Conservation (phyloP, 192 early-diverging fungal species). For the Rhizophlyctis rosea region DNA sequence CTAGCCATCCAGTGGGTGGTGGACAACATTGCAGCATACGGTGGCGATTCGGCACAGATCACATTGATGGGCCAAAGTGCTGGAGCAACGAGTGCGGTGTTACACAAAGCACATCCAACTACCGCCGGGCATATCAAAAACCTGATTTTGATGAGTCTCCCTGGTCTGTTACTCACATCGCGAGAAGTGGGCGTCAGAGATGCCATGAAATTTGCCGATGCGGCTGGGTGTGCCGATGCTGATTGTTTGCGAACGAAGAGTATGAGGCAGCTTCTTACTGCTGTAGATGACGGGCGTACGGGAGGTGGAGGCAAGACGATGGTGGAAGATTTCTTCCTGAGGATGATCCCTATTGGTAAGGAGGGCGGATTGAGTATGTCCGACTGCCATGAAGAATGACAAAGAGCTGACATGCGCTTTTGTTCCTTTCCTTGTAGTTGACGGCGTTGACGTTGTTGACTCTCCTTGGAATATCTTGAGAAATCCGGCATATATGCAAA, state of each 20-base stretch:
- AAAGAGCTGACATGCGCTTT: too few relatives aligned
- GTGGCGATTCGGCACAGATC: conserved; percentile 52
- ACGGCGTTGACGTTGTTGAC: too few relatives aligned
- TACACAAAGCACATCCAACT: conserved; percentile 24
- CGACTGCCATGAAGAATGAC: too few relatives aligned
- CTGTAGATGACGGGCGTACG: background rate
- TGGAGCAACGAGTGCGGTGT: conserved; percentile 41
- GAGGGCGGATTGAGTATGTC: too few relatives aligned
- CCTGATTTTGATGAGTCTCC: conserved; percentile 28
- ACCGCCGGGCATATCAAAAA: conserved; percentile 4
- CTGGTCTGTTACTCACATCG: conserved; percentile 10
- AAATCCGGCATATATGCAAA: too few relatives aligned
- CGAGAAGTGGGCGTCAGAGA: background rate
- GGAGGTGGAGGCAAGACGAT: too few relatives aligned
- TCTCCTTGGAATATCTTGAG: too few relatives aligned
- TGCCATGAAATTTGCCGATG: background rate
- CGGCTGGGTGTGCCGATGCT: conserved; percentile 1
- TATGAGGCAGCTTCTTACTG: conserved; percentile 16
- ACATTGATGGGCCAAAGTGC: conserved; percentile 62
- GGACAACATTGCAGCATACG: conserved; percentile 61
- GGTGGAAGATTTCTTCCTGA: too few relatives aligned
- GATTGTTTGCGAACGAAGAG: conserved; percentile 12
- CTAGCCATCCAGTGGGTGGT: conserved; percentile 56
- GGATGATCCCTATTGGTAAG: too few relatives aligned
- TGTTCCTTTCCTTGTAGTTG: too few relatives aligned